phyloP scores from a whole-genome alignment of 73 alveolate species.

The Stentor coeruleus region DNA sequence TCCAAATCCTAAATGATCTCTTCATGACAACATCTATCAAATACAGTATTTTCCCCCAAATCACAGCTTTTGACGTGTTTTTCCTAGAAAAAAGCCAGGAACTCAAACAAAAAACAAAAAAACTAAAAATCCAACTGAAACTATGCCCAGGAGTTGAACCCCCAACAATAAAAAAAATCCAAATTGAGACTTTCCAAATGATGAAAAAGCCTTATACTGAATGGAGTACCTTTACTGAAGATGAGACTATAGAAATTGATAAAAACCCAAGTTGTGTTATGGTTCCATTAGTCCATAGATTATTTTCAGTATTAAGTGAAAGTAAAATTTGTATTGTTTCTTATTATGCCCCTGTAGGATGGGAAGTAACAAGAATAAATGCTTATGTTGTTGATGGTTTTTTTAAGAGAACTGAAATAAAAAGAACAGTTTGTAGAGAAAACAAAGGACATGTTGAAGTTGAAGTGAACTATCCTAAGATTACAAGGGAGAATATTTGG shows the following conservation, averaged over 20 bases:
- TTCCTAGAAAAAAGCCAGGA: background rate
- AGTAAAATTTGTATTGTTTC: background rate
- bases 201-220: background rate
- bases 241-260: background rate
- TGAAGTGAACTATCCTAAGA: conserved; percentile 2
- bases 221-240: conserved; percentile 16
- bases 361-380: conserved; percentile 11
- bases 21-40: background rate
- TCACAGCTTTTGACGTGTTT: background rate
- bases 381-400: conserved; percentile 2
- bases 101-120: conserved; percentile 12
- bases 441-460: background rate
- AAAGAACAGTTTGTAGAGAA: conserved; percentile 8
- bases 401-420: background rate
- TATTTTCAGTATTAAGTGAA: background rate
- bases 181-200: background rate
- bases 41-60: background rate
- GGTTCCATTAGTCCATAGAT: conserved; percentile 20
- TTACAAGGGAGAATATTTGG: background rate
- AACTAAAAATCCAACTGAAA: conserved; percentile 8
- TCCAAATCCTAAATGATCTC: background rate
- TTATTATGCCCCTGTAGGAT: conserved; percentile 24
- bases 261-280: background rate
- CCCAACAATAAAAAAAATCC: conserved; percentile 6
- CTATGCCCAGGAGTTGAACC: conserved; percentile 22